These are phyloP conservation scores for Lactarius evosmus DNA, from an alignment of 768 basidiomycete genomes.

Conservation along the genomic window DNA sequence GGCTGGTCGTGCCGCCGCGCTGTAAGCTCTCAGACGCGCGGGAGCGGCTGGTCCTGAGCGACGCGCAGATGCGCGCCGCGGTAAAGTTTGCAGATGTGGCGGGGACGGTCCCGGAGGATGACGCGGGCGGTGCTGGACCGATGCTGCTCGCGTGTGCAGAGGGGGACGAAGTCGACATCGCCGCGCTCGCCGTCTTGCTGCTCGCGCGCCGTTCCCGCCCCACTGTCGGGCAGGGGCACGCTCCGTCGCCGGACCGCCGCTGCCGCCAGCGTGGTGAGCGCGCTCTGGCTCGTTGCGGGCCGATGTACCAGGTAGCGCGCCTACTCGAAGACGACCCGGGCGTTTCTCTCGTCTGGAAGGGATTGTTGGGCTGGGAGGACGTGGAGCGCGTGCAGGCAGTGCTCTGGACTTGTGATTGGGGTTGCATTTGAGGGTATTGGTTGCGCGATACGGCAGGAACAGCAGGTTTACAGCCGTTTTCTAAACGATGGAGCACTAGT, in stretches of 20 bases:
- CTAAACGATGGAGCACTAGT: too few species aligned
- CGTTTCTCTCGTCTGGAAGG: slow-evolving; percentile 14
- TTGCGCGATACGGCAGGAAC: too few species aligned
- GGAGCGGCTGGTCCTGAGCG: slow-evolving; percentile 4
- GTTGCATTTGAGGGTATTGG: not conserved
- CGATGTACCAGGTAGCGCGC: not conserved
- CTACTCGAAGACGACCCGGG: not conserved
- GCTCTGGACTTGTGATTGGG: not conserved
- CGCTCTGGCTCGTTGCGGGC: too few species aligned
- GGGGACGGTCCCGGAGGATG: not conserved
- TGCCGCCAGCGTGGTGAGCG: not conserved
- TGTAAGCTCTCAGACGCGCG: too few species aligned
- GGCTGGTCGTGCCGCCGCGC: slow-evolving; percentile 16
- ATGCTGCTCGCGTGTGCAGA: slow-evolving; percentile 8
- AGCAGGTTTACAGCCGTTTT: too few species aligned
- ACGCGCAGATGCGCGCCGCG: slow-evolving; percentile 7
- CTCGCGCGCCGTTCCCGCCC: not conserved
- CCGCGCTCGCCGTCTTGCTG: slow-evolving; percentile 11
- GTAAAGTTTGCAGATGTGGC: not conserved
- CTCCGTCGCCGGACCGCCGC: not conserved
- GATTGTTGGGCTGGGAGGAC: slow-evolving; percentile 13
- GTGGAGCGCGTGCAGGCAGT: slow-evolving; percentile 17
- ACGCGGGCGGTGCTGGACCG: not conserved
- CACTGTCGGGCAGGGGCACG: not conserved
- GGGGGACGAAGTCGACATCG: slow-evolving; percentile 13